These are phyloP conservation scores for Calcarisporium arbuscula DNA, from an alignment of 2,329 filamentous ascomycete species.

Conservation along the genomic window DNA sequence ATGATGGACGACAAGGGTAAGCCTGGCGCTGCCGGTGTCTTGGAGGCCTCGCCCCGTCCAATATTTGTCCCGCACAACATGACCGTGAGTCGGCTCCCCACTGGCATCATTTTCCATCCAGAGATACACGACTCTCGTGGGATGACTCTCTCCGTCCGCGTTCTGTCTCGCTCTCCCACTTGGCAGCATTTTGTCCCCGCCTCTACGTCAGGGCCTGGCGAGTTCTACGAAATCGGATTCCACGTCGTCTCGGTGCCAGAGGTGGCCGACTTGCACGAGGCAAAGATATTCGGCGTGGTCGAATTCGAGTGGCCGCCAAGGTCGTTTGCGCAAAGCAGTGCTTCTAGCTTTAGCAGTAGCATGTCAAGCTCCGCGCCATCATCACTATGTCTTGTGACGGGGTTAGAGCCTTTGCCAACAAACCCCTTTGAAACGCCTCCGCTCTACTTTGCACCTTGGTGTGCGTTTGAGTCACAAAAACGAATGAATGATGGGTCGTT, in stretches of 20 bases:
- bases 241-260: constrained; percentile 14
- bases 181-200: constrained; percentile 19
- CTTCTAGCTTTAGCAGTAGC: no score
- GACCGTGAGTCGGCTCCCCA: constrained; percentile 13
- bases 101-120: constrained; percentile 19
- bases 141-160: constrained; percentile 8
- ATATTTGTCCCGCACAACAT: constrained; percentile 18
- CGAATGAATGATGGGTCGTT: constrained; percentile 12
- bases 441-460: constrained; percentile 21
- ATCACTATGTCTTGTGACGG: constrained; percentile 16
- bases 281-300: constrained; percentile 16
- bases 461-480: constrained; percentile 17
- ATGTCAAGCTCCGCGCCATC: no score
- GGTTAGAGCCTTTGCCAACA: constrained; percentile 17
- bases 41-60: constrained; percentile 8
- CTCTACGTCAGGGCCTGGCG: constrained; percentile 7
- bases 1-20: constrained; percentile 9
- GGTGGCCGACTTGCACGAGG: constrained; percentile 11
- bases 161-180: constrained; percentile 18
- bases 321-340: no score
- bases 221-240: constrained; percentile 21
- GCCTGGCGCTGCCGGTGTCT: constrained; percentile 10
- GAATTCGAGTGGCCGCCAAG: constrained; percentile 16
- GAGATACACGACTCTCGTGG: constrained; percentile 10
- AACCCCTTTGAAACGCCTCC: constrained; percentile 21